Evolutionary conservation across 192 early-diverging fungal genomes (phyloP).

Genomic region (Phycomyces blakesleeanus): DNA sequence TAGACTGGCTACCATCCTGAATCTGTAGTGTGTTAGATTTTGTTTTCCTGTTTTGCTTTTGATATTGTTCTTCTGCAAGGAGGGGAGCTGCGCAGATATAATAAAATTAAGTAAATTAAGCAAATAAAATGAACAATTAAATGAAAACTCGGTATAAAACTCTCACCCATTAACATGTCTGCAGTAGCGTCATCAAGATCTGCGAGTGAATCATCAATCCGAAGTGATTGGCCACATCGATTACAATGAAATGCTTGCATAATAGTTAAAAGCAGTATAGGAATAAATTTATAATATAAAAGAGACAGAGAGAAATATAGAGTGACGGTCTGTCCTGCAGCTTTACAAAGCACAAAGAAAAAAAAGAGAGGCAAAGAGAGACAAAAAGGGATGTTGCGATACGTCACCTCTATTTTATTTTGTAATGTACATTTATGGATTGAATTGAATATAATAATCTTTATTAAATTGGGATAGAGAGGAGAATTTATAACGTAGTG

Average conservation of each 20-base stretch:
- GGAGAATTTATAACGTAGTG: constrained; percentile 25
- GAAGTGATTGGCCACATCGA: constrained; percentile 59
- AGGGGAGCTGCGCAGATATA: constrained; percentile 25
- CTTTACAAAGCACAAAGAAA: too few relatives aligned
- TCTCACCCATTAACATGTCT: constrained; percentile 53
- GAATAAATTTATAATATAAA: background rate
- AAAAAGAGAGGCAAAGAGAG: too few relatives aligned
- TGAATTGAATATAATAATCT: too few relatives aligned
- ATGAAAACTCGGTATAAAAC: too few relatives aligned
- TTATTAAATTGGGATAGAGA: background rate
- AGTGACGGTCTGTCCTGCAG: background rate
- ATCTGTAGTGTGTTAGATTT: too few relatives aligned
- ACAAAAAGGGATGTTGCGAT: too few relatives aligned
- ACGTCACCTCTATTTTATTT: too few relatives aligned
- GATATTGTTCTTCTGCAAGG: constrained; percentile 24
- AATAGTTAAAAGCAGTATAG: background rate
- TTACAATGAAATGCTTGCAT: constrained; percentile 49
- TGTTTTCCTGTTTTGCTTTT: constrained; percentile 4
- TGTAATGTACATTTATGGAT: too few relatives aligned
- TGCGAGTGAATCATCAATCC: constrained; percentile 59
- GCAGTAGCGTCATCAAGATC: constrained; percentile 46
- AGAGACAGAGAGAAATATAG: constrained; percentile 10
- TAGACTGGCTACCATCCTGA: too few relatives aligned
- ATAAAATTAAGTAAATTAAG: background rate
- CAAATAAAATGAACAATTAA: too few relatives aligned